A percentile compares a stretch with the other conserved stretches of the same genome.
These are phyloP conservation scores for Apiosordaria backusii DNA, from an alignment of 495 filamentous ascomycete species.

Conservation along the genomic window DNA sequence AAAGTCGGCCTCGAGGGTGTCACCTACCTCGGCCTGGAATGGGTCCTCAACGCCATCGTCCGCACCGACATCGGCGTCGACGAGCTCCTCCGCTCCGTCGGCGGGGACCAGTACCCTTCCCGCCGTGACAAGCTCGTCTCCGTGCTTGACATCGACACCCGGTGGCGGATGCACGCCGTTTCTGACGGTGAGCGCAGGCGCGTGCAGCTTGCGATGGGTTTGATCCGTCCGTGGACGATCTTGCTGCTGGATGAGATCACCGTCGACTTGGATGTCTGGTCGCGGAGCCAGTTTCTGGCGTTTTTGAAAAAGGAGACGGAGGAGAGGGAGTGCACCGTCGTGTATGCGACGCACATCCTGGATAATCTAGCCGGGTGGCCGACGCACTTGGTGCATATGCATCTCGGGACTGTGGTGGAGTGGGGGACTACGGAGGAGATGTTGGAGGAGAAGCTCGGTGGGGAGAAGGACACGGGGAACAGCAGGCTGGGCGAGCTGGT, in stretches of 20 bases:
- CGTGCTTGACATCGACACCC: conserved; percentile 87
- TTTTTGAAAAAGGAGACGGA: conserved; percentile 88
- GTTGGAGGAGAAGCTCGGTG: conserved; percentile 25
- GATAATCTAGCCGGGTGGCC: conserved; percentile 93
- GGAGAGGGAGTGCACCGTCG: conserved; percentile 75
- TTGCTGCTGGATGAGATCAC: conserved; percentile 95
- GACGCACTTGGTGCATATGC: conserved; percentile 93
- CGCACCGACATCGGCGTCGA: conserved; percentile 89
- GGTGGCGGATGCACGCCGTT: conserved; percentile 94
- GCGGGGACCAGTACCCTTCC: conserved; percentile 74
- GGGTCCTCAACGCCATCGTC: conserved; percentile 97
- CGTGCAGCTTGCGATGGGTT: conserved; percentile 93
- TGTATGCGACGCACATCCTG: conserved; percentile 96
- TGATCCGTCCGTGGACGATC: conserved; percentile 89
- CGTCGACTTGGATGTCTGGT: conserved; percentile 88
- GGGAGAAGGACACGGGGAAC: conserved; percentile 58
- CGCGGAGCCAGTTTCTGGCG: conserved; percentile 74
- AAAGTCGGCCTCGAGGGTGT: conserved; percentile 82
- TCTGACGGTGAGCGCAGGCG: conserved; percentile 85
- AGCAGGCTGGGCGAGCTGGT: conserved; percentile 80
- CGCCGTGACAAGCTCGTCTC: conserved; percentile 80
- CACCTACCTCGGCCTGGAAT: conserved; percentile 94
- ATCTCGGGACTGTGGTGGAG: conserved; percentile 76
- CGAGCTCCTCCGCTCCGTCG: conserved; percentile 78
- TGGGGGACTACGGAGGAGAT: conserved; percentile 66